phyloP scores from a whole-genome alignment of 2,329 filamentous ascomycete species.

The Rosellinia necatrix region DNA sequence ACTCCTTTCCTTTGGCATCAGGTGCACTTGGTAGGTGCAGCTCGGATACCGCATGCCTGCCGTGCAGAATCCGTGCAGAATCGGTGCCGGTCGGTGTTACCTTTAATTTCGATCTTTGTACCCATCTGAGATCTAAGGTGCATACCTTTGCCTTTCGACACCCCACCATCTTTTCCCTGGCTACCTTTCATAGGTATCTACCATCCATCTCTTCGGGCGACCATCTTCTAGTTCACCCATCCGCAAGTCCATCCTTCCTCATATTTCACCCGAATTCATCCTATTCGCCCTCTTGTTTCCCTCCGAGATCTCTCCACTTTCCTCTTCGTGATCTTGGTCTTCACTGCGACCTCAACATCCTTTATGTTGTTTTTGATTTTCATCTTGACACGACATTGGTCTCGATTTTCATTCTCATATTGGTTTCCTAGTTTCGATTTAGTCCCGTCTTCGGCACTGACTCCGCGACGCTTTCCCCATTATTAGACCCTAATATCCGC shows the following conservation, averaged over 20 bases:
- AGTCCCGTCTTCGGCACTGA: not conserved
- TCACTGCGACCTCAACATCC: not conserved
- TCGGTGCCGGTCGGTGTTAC: conserved; percentile 10
- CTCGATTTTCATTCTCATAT: not conserved
- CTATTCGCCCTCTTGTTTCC: conserved; percentile 7
- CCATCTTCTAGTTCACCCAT: not conserved
- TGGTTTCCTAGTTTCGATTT: not conserved
- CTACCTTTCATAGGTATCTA: no score
- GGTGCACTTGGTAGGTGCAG: conserved; percentile 19
- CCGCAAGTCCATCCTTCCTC: not conserved
- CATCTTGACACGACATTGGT: conserved; percentile 5
- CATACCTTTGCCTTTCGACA: not conserved
- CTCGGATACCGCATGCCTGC: conserved; percentile 1
- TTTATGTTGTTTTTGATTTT: conserved; percentile 2
- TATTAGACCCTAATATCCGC: not conserved
- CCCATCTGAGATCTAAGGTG: conserved; percentile 6
- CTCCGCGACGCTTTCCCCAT: not conserved
- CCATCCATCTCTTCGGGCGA: no score
- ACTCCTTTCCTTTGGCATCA: not conserved
- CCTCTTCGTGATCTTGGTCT: not conserved
- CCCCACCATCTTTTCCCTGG: not conserved
- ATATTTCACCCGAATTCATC: no score
- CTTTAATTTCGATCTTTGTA: conserved; percentile 23
- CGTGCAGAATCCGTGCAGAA: conserved; percentile 1
- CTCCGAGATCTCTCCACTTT: not conserved